Evolutionary conservation across 2,329 filamentous ascomycete genomes (phyloP), one percentile per base, ranked within the genome.

Genomic region (Colletotrichum echinochloae): DNA sequence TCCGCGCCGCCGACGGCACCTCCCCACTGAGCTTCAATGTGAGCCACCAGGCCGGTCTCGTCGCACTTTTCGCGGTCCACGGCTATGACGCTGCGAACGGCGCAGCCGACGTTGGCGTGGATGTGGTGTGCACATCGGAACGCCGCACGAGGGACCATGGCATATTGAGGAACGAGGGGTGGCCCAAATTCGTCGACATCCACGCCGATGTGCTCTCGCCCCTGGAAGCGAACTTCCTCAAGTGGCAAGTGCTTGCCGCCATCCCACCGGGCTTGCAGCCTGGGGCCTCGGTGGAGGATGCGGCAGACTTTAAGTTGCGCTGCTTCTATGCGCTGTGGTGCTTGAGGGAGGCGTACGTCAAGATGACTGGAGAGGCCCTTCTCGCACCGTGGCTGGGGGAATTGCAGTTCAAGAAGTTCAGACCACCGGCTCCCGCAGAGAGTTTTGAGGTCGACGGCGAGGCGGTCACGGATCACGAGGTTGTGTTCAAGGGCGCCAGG

Each of bases 301-400:
- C 88, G n/a, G 81, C 88, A 23, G 90, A 92, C 70, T 85, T 82
- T 28, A 90, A 90, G 76, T 82, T 95, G 35, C 85, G 91, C 6
- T 85, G 87, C 63, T 95, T 95, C 77, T 95, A 94, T 78, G 87
- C 91, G 1, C 88, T 92, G 70, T 95, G 92, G 91, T 93, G 91
- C 78, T 86, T 94, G 78, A 90, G 93, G 75, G 93, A 95, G 81
- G 90, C 92, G 0, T 95, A 93, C 78, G 90, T 95, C 79, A 95
- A 95, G 86, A 90, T 95, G 82, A 92, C 92, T 37, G 93, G 93
- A 33, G 92, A 95, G 75, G 93, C 92, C 0, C 83, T 95, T 68
- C 83, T 94, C 11, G 93, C 93, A 0, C 83, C 84, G 5, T 95
- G 93, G 93, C 83, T 95, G 59, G 83, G 83, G 60, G 87, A 92